These are phyloP conservation scores for Camellia granthamiana DNA, from an alignment of 148 eudicot species.

Conservation along the genomic window DNA sequence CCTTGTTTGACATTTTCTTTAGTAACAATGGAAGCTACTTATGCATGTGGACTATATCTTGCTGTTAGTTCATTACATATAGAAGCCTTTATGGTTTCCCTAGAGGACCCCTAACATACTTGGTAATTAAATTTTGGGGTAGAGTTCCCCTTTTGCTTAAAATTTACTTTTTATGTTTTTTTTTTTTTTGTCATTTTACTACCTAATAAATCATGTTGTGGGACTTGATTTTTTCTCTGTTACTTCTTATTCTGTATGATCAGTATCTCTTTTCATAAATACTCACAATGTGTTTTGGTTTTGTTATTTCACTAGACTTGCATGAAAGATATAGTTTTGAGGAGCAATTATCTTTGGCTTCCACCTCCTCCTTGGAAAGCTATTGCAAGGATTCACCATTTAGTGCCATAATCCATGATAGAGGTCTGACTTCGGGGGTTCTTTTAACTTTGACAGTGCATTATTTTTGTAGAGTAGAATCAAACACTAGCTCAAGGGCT, in stretches of 20 bases:
- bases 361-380: not conserved
- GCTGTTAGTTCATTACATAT: not conserved
- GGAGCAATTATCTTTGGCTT: not conserved
- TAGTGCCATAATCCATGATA: too few relatives aligned
- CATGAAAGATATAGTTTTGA: not conserved
- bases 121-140: not conserved
- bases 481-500: too few relatives aligned
- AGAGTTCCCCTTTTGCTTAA: not conserved
- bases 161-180: not conserved
- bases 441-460: not conserved
- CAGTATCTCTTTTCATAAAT: not conserved
- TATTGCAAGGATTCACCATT: too few relatives aligned
- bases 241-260: not conserved
- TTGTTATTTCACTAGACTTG: not conserved
- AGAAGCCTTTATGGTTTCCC: not conserved
- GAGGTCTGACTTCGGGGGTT: not conserved
- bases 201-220: not conserved
- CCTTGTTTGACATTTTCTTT: conserved; percentile 9
- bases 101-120: not conserved
- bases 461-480: not conserved
- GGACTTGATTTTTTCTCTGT: not conserved
- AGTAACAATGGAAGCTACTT: not conserved
- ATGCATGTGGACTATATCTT: not conserved
- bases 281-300: not conserved
- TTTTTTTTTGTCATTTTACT: not conserved